Evolutionary conservation across 371 early-diverging fungal genomes (phyloP).

Genomic region (Actinomucor elegans): DNA sequence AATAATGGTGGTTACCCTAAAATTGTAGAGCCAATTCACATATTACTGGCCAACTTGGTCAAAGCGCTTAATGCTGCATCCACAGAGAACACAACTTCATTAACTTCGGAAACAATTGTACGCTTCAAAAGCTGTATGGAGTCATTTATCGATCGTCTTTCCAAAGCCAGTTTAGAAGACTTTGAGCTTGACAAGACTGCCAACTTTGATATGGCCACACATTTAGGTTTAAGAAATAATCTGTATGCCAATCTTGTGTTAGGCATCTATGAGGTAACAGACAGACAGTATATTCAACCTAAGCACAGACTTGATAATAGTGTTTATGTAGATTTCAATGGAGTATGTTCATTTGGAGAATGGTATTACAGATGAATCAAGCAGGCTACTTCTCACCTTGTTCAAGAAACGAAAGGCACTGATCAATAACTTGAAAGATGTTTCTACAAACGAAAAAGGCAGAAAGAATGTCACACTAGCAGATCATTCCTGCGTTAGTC

Average conservation of each 20-base stretch:
- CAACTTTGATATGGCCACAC: conserved; percentile 51
- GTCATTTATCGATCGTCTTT: conserved; percentile 30
- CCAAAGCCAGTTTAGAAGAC: conserved; percentile 49
- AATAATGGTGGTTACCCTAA: conserved; percentile 34
- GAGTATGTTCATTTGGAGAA: conserved; percentile 36
- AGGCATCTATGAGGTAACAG: conserved; percentile 54
- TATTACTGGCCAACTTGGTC: conserved; percentile 33
- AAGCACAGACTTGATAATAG: background rate
- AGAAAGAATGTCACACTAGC: conserved; percentile 17
- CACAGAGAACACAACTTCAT: background rate
- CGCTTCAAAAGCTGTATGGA: conserved; percentile 10
- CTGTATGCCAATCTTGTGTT: conserved; percentile 44
- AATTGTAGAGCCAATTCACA: conserved; percentile 40
- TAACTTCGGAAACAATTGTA: conserved; percentile 3
- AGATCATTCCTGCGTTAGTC: conserved; percentile 20
- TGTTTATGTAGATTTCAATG: conserved; percentile 30
- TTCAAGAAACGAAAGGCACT: conserved; percentile 39
- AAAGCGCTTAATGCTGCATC: conserved; percentile 18
- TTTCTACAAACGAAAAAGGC: conserved; percentile 35
- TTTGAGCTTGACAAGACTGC: conserved; percentile 57
- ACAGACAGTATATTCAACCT: background rate
- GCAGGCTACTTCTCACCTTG: conserved; percentile 29
- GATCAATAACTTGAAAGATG: conserved; percentile 29
- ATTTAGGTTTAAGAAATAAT: conserved; percentile 51
- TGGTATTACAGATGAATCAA: conserved; percentile 24